Evolutionary conservation across 148 eudicot genomes (phyloP), one percentile per base, ranked within the genome.

Genomic region (Pouteria glomerata): DNA sequence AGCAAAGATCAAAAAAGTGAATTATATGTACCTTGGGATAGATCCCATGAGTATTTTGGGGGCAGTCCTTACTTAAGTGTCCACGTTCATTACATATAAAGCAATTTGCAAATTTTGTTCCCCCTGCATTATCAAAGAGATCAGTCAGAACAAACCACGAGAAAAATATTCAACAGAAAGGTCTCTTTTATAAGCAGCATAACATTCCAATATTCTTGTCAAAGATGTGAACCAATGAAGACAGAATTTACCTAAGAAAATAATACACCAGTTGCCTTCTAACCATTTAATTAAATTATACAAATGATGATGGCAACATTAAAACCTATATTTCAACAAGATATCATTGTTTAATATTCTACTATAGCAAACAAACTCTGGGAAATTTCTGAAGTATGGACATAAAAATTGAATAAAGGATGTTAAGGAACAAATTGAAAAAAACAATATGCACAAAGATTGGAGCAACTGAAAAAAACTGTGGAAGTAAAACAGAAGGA

Each of bases 61-160:
- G 99, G 76, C 99, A 95, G 68, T 88, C 73, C 79, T 88, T 95
- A 81, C 97, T 95, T 83, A 95, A 84, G 74, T 95, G 99, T 42
- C 99, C 99, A 35, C 79, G 88, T 75, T 88, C 88, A 37, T 92
- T 88, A 83, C 99, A 95, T 63, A 95, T 92, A 85, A 89, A 95
- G 83, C 99, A 95, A 73, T 75, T 81, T 12, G 98, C 98, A 84
- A 83, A 94, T 75, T 85, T 94, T 73, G 98, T 89, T 71, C 98
- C 98, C 39, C 97, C 98, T 93, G 84, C 77, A 73, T 64, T 26
- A 44, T 41, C 69, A 69, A 53, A 68, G 35, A 65, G 51, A 42
- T 42, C 24, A 63, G 15, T 23, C 29, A 34, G 53, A 11, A 37
- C 27, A 71, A 7, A 4, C 19, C 53, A 57, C 26, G 50, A 30